Evolutionary conservation across 1,284 basidiomycete species (phyloP), one percentile per base, ranked within the genome.

Genomic region (Microbotryum lychnidis-dioicae): DNA sequence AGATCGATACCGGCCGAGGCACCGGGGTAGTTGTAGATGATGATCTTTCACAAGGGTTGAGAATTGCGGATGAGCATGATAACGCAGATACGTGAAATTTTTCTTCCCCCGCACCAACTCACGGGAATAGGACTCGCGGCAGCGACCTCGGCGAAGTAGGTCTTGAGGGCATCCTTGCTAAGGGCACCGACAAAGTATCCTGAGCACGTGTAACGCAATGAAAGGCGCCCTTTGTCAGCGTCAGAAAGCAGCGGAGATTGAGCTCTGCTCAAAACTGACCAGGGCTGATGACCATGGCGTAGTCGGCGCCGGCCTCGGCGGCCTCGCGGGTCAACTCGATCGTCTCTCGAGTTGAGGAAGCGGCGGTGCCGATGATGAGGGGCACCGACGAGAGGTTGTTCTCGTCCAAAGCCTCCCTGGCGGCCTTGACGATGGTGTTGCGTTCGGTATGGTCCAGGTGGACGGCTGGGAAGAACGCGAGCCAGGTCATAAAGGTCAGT

Each of bases 21-120:
- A 14, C 77, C 77, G 42, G 91, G 88, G 78, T 60, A 93, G 77
- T 93, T 93, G 80, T 94, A 94, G 56, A 93, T 81, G 85, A 94
- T 86, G 44, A 68, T 25, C 66, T 67, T 25, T 2, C 2, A 0
- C 10, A n/a, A 3, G 20, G 12, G 4, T 14, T 18, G 8, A 16
- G 8, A 5, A 20, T 12, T 7, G 27, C 20, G 6, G 10, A 8
- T 9, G 3, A 9, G 31, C n/a, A 3, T 9, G 46, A 46, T 16
- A 20, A 14, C 3, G 21, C 10, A 27, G 61, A 27, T 6, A 31
- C 7, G 37, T 42, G 37, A 42, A 18, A 16, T 14, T 6, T 18
- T 16, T 16, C 5, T 16, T 42, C 14, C 16, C 14, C 10, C 1
- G 12, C 37, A 6, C 16, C 16, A 49, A 42, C 37, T 42, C 37